phyloP scores from a whole-genome alignment of 2,329 filamentous ascomycete species.

The Cercospora janseana region DNA sequence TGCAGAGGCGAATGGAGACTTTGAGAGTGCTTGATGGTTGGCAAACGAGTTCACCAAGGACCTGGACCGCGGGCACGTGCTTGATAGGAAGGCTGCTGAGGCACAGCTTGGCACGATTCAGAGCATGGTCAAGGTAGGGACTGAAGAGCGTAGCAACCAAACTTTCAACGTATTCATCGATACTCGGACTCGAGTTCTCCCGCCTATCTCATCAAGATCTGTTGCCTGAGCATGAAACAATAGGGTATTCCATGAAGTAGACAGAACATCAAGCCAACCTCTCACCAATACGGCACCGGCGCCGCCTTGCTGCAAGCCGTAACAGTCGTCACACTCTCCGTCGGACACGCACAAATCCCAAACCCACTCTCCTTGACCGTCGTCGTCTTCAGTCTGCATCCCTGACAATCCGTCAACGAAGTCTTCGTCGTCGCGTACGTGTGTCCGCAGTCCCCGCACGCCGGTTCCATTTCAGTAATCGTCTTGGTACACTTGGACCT shows the following conservation, averaged over 20 bases:
- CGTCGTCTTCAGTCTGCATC: slow-evolving; percentile 13
- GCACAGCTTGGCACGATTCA: too few relatives aligned
- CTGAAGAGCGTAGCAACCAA: too few relatives aligned
- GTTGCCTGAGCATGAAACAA: background rate
- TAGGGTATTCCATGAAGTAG: background rate
- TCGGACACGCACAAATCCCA: slow-evolving; percentile 20
- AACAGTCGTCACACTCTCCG: slow-evolving; percentile 10
- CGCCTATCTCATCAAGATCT: too few relatives aligned
- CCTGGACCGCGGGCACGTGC: background rate
- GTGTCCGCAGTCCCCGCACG: slow-evolving; percentile 19
- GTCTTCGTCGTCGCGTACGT: slow-evolving; percentile 17
- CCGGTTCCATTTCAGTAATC: slow-evolving; percentile 1
- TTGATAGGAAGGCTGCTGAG: background rate
- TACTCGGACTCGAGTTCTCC: too few relatives aligned
- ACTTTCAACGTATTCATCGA: too few relatives aligned
- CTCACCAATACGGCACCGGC: background rate
- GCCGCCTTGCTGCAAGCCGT: slow-evolving; percentile 2
- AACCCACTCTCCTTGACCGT: slow-evolving; percentile 11
- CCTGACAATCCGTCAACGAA: slow-evolving; percentile 11
- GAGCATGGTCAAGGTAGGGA: too few relatives aligned
- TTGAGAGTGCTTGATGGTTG: background rate
- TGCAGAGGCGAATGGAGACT: background rate
- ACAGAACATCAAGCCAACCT: background rate
- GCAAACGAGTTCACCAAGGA: background rate
- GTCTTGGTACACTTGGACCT: slow-evolving; percentile 4